A percentile compares a stretch with the other conserved stretches of the same genome.
These are phyloP conservation scores for Delonix regia DNA, from an alignment of 306 rosid species.

Conservation along the genomic window DNA sequence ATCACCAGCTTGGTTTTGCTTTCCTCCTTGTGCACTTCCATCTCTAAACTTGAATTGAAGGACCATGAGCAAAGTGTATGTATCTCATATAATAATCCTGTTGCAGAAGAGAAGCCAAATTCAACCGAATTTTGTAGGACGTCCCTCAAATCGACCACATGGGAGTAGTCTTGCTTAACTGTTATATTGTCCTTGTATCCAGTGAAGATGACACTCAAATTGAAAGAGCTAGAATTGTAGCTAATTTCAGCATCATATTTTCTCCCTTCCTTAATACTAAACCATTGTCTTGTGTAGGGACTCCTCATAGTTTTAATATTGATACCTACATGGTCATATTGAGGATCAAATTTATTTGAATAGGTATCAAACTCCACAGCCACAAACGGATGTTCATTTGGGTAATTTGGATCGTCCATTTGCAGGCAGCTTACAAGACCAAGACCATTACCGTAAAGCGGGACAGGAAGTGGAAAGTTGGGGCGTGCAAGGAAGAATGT, in stretches of 20 bases:
- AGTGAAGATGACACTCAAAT: conserved; percentile 24
- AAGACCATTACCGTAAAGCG: conserved; percentile 32
- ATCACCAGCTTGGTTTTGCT: conserved; percentile 2
- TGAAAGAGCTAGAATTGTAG: conserved; percentile 29
- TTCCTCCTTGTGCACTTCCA: background rate
- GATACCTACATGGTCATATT: conserved; percentile 36
- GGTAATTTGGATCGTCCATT: background rate
- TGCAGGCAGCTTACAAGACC: conserved; percentile 21
- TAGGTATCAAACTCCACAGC: conserved; percentile 60
- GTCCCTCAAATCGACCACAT: conserved; percentile 24
- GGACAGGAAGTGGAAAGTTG: conserved; percentile 27
- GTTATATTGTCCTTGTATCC: conserved; percentile 27
- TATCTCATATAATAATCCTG: conserved; percentile 5
- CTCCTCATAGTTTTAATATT: conserved; percentile 2
- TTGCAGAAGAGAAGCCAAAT: conserved; percentile 47
- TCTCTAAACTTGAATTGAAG: conserved; percentile 39
- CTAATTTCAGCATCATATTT: conserved; percentile 25
- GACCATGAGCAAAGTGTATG: conserved; percentile 49
- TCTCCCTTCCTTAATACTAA: conserved; percentile 32
- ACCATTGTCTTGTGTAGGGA: conserved; percentile 26
- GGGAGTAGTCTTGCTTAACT: background rate
- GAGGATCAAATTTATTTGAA: conserved; percentile 34
- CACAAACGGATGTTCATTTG: conserved; percentile 38
- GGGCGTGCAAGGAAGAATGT: conserved; percentile 52
- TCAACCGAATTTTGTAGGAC: conserved; percentile 40